Evolutionary conservation across 2,329 filamentous ascomycete species (phyloP).

Genomic region (Ophiostoma perfectum): DNA sequence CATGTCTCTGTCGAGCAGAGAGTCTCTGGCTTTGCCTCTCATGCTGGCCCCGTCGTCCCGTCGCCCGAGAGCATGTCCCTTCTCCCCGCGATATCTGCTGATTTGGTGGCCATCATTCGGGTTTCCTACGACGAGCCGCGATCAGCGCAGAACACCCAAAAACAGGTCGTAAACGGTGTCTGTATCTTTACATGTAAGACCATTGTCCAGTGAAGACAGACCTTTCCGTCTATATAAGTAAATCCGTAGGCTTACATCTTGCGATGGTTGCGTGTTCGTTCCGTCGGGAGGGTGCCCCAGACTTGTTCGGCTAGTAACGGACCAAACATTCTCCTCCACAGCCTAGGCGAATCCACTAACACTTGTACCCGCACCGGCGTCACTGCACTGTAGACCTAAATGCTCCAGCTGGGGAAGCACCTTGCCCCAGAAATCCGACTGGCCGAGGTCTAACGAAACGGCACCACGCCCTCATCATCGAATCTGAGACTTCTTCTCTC

Average conservation of each 20-base stretch:
- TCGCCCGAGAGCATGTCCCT: neutral
- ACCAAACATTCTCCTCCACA: neutral
- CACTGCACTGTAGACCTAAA: neutral
- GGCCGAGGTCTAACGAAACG: conserved; percentile 17
- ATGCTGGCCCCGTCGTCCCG: too few species aligned
- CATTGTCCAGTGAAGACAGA: neutral
- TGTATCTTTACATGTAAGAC: too few species aligned
- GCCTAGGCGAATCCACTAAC: conserved; percentile 1
- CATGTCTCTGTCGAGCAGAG: too few species aligned
- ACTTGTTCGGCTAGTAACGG: conserved; percentile 2
- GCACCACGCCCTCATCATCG: neutral
- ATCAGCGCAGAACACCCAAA: neutral
- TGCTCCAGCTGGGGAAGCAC: neutral
- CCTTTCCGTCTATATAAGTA: neutral
- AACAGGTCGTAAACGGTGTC: neutral
- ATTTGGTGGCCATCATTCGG: neutral
- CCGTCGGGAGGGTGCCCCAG: neutral
- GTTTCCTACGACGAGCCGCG: neutral
- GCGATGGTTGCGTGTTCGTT: neutral
- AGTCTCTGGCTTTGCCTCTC: too few species aligned
- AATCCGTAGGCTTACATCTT: neutral
- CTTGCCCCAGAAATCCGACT: conserved; percentile 15
- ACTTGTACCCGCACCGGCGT: neutral
- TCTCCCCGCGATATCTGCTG: neutral
- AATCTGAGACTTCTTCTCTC: conserved; percentile 1